Conservation (phyloP, 2,329 filamentous ascomycete species). For the Nemania sp. region DNA sequence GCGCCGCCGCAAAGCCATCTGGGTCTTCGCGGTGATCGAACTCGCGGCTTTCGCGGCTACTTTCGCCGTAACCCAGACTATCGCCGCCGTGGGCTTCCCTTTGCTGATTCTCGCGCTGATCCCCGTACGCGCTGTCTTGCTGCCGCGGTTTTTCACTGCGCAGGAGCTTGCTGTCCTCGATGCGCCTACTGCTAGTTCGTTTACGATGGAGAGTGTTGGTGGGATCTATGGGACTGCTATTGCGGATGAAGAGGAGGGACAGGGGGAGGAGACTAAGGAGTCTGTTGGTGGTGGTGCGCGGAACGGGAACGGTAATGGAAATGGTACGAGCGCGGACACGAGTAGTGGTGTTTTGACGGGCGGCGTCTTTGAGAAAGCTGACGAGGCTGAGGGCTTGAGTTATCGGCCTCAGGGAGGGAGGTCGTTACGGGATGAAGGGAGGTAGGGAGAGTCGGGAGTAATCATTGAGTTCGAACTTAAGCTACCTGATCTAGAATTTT, state of each 20-base stretch:
- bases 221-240: constrained; percentile 54
- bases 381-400: constrained; percentile 8
- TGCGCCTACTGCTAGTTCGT: constrained; percentile 72
- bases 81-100: constrained; percentile 80
- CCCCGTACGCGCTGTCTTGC: constrained; percentile 64
- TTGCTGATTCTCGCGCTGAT: constrained; percentile 72
- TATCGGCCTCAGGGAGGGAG: constrained; percentile 35
- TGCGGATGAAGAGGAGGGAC: neutral
- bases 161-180: constrained; percentile 68
- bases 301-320: too few species aligned
- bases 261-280: too few species aligned
- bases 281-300: too few species aligned
- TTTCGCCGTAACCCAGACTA: constrained; percentile 81
- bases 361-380: neutral
- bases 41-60: constrained; percentile 74
- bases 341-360: constrained; percentile 3
- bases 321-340: constrained; percentile 1
- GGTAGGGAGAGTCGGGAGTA: too few species aligned
- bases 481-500: neutral
- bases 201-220: constrained; percentile 76
- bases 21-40: constrained; percentile 71
- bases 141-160: constrained; percentile 63
- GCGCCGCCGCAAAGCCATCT: constrained; percentile 66
- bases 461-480: too few species aligned
- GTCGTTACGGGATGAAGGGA: constrained; percentile 8